Conservation (phyloP, 2,329 filamentous ascomycete genomes). For the Microdochium trichocladiopsis region DNA sequence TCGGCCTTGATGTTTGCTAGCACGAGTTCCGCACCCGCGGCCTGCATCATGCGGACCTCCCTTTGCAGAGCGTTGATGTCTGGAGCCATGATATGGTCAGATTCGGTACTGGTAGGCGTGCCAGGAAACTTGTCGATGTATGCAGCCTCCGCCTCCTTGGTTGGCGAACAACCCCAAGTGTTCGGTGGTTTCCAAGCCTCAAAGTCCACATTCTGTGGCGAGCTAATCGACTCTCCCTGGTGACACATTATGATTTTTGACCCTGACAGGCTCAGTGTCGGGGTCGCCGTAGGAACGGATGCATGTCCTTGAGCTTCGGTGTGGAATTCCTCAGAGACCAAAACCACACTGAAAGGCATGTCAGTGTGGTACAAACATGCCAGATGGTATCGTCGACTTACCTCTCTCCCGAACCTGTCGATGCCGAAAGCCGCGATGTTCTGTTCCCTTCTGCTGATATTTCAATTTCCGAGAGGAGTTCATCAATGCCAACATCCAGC, state of each 20-base stretch:
- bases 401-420: constrained; percentile 19
- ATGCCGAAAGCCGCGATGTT: no score
- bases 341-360: not conserved
- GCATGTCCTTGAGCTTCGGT: not conserved
- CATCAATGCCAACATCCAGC: constrained; percentile 23
- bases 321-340: not conserved
- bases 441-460: constrained; percentile 28
- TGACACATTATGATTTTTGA: no score
- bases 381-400: constrained; percentile 8
- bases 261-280: no score
- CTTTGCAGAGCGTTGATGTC: constrained; percentile 35
- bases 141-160: constrained; percentile 6
- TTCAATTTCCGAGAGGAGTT: constrained; percentile 25
- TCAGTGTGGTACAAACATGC: not conserved
- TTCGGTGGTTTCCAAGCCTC: constrained; percentile 38
- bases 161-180: constrained; percentile 29
- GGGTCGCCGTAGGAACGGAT: no score
- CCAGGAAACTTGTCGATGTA: constrained; percentile 4
- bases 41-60: constrained; percentile 48
- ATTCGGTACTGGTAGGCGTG: constrained; percentile 11
- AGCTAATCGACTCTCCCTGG: no score
- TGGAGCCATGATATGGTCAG: constrained; percentile 17
- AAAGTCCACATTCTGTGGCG: no score
- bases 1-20: constrained; percentile 47
- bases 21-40: constrained; percentile 41